Evolutionary conservation across 2,329 filamentous ascomycete species (phyloP).

Genomic region (Botryotinia globosa): DNA sequence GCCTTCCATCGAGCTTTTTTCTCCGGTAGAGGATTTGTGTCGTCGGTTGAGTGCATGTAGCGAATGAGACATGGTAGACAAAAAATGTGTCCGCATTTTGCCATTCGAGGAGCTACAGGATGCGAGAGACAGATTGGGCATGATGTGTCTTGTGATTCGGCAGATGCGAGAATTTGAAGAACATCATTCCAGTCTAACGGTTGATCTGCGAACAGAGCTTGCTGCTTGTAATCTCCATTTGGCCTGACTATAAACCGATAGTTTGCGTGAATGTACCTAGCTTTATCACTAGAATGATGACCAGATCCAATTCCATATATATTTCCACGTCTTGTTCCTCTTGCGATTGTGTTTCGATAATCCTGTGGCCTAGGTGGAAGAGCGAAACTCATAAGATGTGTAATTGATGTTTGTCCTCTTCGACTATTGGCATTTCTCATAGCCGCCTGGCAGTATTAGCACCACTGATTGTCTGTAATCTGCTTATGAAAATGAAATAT

Average conservation of each 20-base stretch:
- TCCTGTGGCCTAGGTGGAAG: conserved; percentile 70
- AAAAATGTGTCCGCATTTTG: conserved; percentile 95
- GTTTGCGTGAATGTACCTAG: conserved; percentile 90
- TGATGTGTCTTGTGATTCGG: conserved; percentile 80
- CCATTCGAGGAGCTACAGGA: conserved; percentile 93
- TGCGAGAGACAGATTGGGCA: conserved; percentile 95
- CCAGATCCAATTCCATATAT: conserved; percentile 86
- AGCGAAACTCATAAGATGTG: conserved; percentile 90
- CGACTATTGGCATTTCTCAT: conserved; percentile 67
- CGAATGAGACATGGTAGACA: conserved; percentile 90
- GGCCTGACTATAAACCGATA: conserved; percentile 95
- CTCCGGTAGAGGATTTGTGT: conserved; percentile 55
- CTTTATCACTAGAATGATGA: conserved; percentile 87
- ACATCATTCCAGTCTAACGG: conserved; percentile 89
- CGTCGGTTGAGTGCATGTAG: conserved; percentile 88
- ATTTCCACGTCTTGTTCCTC: conserved; percentile 60
- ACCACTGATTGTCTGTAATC: neutral
- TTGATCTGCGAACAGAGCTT: conserved; percentile 82
- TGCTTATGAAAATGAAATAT: neutral
- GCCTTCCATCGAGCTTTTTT: conserved; percentile 84
- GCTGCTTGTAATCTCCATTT: conserved; percentile 70
- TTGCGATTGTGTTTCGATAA: conserved; percentile 47
- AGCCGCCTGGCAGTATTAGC: conserved; percentile 36
- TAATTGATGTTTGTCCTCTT: conserved; percentile 94
- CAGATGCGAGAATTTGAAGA: conserved; percentile 85